phyloP scores from a whole-genome alignment of 345 rosid species.

The Melastoma malabathricum region DNA sequence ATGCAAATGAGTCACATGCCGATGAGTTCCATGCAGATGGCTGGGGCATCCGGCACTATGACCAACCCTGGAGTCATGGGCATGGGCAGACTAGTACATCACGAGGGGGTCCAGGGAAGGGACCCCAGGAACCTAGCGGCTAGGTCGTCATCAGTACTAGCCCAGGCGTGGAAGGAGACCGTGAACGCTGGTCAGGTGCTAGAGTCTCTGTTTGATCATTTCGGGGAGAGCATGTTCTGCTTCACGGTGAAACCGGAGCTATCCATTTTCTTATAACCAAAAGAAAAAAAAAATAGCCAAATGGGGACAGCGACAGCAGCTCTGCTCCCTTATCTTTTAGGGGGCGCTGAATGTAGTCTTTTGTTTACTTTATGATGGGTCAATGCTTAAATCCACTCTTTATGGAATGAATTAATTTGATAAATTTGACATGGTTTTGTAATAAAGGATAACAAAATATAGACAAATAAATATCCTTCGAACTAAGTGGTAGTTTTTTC shows the following conservation, averaged over 20 bases:
- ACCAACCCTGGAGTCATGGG: slow-evolving; percentile 11
- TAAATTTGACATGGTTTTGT: too few species aligned
- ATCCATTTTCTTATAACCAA: slow-evolving; percentile 41
- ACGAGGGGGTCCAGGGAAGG: slow-evolving; percentile 24
- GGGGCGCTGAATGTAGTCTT: too few species aligned
- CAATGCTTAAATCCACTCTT: too few species aligned
- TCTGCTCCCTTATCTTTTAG: too few species aligned
- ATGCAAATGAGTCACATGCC: slow-evolving; percentile 23
- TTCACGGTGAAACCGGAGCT: slow-evolving; percentile 56
- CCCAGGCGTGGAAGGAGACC: slow-evolving; percentile 60
- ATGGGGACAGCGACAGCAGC: too few species aligned
- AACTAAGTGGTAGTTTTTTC: too few species aligned
- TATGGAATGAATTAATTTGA: too few species aligned
- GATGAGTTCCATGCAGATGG: slow-evolving; percentile 44
- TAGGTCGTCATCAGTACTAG: slow-evolving; percentile 30
- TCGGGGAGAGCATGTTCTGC: slow-evolving; percentile 56
- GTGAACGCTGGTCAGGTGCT: slow-evolving; percentile 41
- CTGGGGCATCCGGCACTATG: slow-evolving; percentile 7
- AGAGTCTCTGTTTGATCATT: slow-evolving; percentile 42
- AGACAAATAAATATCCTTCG: too few species aligned
- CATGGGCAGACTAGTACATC: slow-evolving; percentile 22
- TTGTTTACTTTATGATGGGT: too few species aligned
- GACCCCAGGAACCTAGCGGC: slow-evolving; percentile 12
- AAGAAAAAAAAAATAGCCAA: too few species aligned
- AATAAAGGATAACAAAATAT: too few species aligned